Evolutionary conservation across 192 early-diverging fungal species (phyloP), one percentile per base, ranked within the genome.

Genomic region (Entrophospora sp.): DNA sequence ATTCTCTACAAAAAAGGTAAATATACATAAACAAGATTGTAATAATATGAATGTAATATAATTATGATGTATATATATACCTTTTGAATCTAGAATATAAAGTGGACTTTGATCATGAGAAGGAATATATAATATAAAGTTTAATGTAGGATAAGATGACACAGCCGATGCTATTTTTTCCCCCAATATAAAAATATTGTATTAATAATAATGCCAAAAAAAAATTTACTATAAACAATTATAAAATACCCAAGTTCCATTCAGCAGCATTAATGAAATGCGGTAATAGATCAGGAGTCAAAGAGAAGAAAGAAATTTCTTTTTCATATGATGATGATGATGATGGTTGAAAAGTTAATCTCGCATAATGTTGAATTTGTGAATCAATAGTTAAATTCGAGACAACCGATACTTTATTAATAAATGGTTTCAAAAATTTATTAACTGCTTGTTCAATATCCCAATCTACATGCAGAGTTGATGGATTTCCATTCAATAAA

Each of bases 241-340:
- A n/a, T n/a, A n/a, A 56, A 25, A 14, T 55, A 87, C 89, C 89
- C 31, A 94, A 73, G 74, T 91, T 95, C 97, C 97, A 99, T 67
- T 96, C 93, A 5, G 92, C 92, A 56, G 92, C 87, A 73, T 97
- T 97, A 58, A 96, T 84, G 78, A 99, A 97, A 71, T 91, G 86
- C 13, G 93, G 83, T 24, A 99, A 80, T 56, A 82, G 74, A 25
- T 89, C 77, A 8, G 89, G 83, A 0, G 78, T 77, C 53, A 99
- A 68, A 30, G 77, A 84, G 64, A 79, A 69, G 58, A 73, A 79
- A n/a, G n/a, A n/a, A n/a, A n/a, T n/a, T n/a, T n/a, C n/a, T 6
- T 75, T 64, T 57, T 73, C 80, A n/a, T 67, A 63, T 9, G 49
- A 0, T 27, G n/a, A n/a, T 76, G 75, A 56, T 73, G 59, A 16